phyloP scores from a whole-genome alignment of 768 basidiomycete species.

The Amanita brunnescens region DNA sequence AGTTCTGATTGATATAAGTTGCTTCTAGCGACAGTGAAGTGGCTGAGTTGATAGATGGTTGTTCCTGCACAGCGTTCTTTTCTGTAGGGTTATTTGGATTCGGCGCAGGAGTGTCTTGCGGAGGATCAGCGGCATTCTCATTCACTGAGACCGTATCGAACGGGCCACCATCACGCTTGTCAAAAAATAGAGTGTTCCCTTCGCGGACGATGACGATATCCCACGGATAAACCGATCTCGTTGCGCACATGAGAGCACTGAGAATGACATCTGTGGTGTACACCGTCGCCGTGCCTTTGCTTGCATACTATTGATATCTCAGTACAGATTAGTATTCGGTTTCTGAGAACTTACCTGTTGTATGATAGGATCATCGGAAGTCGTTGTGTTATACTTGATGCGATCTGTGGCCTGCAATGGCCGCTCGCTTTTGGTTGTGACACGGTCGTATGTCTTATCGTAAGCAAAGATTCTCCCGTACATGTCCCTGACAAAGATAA shows the following conservation, averaged over 20 bases:
- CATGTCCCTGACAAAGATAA: slow-evolving; percentile 45
- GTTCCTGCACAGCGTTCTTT: slow-evolving; percentile 52
- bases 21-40: slow-evolving; percentile 93
- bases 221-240: slow-evolving; percentile 96
- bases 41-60: slow-evolving; percentile 85
- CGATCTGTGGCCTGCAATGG: slow-evolving; percentile 90
- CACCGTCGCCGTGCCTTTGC: slow-evolving; percentile 73
- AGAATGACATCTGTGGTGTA: slow-evolving; percentile 96
- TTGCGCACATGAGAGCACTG: slow-evolving; percentile 91
- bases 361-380: slow-evolving; percentile 96
- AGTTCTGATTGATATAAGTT: slow-evolving; percentile 98
- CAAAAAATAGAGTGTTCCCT: slow-evolving; percentile 89
- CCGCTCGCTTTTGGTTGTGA: slow-evolving; percentile 88
- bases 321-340: slow-evolving; percentile 3
- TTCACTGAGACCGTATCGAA: slow-evolving; percentile 98
- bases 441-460: slow-evolving; percentile 91
- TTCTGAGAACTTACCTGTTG: slow-evolving; percentile 51
- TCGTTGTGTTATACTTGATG: slow-evolving; percentile 95
- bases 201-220: slow-evolving; percentile 94
- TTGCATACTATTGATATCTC: slow-evolving; percentile 49
- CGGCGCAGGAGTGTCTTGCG: slow-evolving; percentile 70
- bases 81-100: slow-evolving; percentile 74
- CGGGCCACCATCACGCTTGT: slow-evolving; percentile 95
- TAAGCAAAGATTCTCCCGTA: slow-evolving; percentile 90
- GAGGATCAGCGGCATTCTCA: slow-evolving; percentile 95